Evolutionary conservation across 2,329 filamentous ascomycete genomes (phyloP).

Genomic region (Aspergillus pseudoviridinutans): DNA sequence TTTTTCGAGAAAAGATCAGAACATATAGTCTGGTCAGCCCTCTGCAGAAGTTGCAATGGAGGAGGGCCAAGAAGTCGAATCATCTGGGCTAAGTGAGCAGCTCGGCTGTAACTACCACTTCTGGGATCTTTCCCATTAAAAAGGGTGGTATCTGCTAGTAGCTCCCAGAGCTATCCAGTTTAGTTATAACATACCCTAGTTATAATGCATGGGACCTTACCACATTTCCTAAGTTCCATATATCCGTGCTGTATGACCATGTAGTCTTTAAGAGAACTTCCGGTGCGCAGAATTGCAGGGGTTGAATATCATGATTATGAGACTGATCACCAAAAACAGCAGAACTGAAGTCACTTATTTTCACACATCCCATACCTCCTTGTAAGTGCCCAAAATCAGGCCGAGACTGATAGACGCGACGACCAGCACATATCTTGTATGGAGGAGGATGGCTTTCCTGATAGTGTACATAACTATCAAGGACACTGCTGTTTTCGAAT

Average conservation of each 20-base stretch:
- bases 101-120: conserved; percentile 18
- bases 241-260: conserved; percentile 32
- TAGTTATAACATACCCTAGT: background rate
- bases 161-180: conserved; percentile 27
- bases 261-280: conserved; percentile 28
- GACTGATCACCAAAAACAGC: conserved; percentile 21
- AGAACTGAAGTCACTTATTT: conserved; percentile 29
- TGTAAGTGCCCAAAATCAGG: conserved; percentile 23
- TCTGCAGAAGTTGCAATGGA: conserved; percentile 12
- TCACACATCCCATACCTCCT: conserved; percentile 16
- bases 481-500: conserved; percentile 20
- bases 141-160: conserved; percentile 25
- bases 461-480: conserved; percentile 21
- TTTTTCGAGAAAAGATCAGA: conserved; percentile 9
- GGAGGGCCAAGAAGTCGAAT: conserved; percentile 21
- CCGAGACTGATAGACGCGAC: conserved; percentile 24
- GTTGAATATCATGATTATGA: conserved; percentile 44
- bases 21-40: conserved; percentile 3
- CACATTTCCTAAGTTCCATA: conserved; percentile 32
- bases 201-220: conserved; percentile 7
- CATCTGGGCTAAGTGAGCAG: conserved; percentile 22
- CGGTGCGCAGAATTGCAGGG: conserved; percentile 26
- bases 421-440: conserved; percentile 18
- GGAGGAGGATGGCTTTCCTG: conserved; percentile 19
- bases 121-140: conserved; percentile 23